Evolutionary conservation across 495 filamentous ascomycete species (phyloP).

Genomic region (Hypoxylon trugodes): DNA sequence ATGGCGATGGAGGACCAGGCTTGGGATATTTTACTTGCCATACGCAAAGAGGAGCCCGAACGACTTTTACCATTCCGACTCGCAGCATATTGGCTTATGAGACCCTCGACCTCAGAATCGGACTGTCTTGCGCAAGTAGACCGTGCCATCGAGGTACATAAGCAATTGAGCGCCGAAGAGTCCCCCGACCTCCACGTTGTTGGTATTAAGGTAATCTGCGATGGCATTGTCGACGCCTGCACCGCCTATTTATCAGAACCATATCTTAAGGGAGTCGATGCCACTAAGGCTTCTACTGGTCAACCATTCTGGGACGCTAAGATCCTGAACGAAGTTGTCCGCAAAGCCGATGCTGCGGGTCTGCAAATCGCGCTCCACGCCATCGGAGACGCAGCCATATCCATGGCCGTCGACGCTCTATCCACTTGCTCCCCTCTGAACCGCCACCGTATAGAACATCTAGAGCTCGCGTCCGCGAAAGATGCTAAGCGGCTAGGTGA

Average conservation of each 20-base stretch:
- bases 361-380: conserved; percentile 72
- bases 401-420: conserved; percentile 64
- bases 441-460: conserved; percentile 70
- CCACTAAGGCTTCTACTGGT: conserved; percentile 50
- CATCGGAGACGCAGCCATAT: conserved; percentile 67
- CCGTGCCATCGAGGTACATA: conserved; percentile 62
- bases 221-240: conserved; percentile 73
- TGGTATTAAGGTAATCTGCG: conserved; percentile 73
- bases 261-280: conserved; percentile 49
- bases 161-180: conserved; percentile 53
- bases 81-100: conserved; percentile 70
- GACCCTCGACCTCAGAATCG: conserved; percentile 49
- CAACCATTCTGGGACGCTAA: conserved; percentile 64
- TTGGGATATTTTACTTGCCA: conserved; percentile 63
- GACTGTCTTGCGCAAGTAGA: conserved; percentile 64
- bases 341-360: conserved; percentile 60
- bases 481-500: conserved; percentile 62
- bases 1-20: conserved; percentile 74
- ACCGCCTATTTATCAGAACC: conserved; percentile 69
- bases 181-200: conserved; percentile 65
- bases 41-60: conserved; percentile 47
- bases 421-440: conserved; percentile 50
- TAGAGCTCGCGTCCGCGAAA: conserved; percentile 64
- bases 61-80: conserved; percentile 60
- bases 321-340: conserved; percentile 62